Evolutionary conservation across 176 grass and related monocot species (phyloP), one percentile per base, ranked within the genome.

Genomic region (Bonia amplexicaulis): DNA sequence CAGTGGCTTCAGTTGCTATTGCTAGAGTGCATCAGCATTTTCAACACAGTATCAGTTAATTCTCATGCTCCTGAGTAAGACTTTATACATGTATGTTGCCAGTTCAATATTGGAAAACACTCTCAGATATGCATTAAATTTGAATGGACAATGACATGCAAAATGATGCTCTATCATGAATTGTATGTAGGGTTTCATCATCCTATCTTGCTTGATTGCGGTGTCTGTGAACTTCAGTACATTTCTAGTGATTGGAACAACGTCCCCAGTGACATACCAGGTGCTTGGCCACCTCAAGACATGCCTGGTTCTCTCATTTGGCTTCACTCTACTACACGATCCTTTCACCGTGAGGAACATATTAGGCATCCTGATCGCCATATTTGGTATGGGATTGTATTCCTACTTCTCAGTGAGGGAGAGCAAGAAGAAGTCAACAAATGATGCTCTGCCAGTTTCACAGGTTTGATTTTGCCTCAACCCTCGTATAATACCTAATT

Each of bases 171-270:
- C 42, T 67, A 6, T 80, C 42, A 69, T 86, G 61, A 72, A 86
- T 77, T 55, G 71, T 82, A 59, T 91, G 80, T n/a, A 99, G 97
- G 97, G 90, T 73, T 99, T 99, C 61, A 96, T 99, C 82, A 37
- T 99, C 45, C 85, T 99, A 57, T 99, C 97, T 64, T 99, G 97
- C 57, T 92, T 96, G 88, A 99, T 99, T 76, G 91, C 97, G 39
- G 97, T 99, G 45, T 99, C 93, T 12, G 97, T 99, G 51, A 99
- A 99, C 93, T 96, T 99, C 88, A 96, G 93, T 82, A 99, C 97
- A 47, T 99, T 99, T 80, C 88, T 99, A 66, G 97, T 99, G 47
- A 99, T 99, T 59, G 97, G 97, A 47, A 96, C 93, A 13, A 99
- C 97, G 27, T 99, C 97, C 13, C 97, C 97, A 69, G 93, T 99